Conservation (phyloP, 2,329 filamentous ascomycete genomes). For the Alternaria gansuensis region DNA sequence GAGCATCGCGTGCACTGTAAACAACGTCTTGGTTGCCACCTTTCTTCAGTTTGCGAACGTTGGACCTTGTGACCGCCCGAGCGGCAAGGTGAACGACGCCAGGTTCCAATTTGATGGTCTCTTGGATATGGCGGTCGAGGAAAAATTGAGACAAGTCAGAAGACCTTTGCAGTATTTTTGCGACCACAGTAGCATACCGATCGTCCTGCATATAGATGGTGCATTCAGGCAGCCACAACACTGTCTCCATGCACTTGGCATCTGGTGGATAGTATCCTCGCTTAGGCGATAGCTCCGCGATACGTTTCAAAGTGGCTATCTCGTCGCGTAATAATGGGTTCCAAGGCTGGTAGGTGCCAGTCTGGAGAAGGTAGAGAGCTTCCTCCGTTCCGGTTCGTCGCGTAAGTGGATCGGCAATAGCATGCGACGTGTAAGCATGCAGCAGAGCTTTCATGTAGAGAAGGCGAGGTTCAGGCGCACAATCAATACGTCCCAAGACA, state of each 20-base stretch:
- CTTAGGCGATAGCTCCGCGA: slow-evolving; percentile 52
- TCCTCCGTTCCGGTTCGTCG: slow-evolving; percentile 69
- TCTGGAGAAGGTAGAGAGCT: slow-evolving; percentile 60
- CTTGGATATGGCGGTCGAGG: not conserved
- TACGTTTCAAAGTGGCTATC: slow-evolving; percentile 21
- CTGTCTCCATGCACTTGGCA: slow-evolving; percentile 40
- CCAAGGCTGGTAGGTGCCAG: slow-evolving; percentile 59
- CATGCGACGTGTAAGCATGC: slow-evolving; percentile 69
- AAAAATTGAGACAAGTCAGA: slow-evolving; percentile 23
- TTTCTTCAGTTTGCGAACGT: not conserved
- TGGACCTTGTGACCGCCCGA: slow-evolving; percentile 22
- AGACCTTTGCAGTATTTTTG: slow-evolving; percentile 27
- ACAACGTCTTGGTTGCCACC: slow-evolving; percentile 4
- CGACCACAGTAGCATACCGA: slow-evolving; percentile 28
- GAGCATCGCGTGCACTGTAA: slow-evolving; percentile 30
- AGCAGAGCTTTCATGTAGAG: slow-evolving; percentile 66
- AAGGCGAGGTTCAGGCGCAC: slow-evolving; percentile 64
- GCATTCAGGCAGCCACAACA: slow-evolving; percentile 44
- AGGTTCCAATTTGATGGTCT: not conserved
- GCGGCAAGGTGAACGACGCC: slow-evolving; percentile 31
- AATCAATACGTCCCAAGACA: slow-evolving; percentile 65
- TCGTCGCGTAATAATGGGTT: slow-evolving; percentile 18
- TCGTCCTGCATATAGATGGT: slow-evolving; percentile 46
- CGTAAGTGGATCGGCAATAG: slow-evolving; percentile 67
- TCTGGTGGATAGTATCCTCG: slow-evolving; percentile 46